Conservation (phyloP, 768 basidiomycete genomes). For the Solioccasus polychromus region DNA sequence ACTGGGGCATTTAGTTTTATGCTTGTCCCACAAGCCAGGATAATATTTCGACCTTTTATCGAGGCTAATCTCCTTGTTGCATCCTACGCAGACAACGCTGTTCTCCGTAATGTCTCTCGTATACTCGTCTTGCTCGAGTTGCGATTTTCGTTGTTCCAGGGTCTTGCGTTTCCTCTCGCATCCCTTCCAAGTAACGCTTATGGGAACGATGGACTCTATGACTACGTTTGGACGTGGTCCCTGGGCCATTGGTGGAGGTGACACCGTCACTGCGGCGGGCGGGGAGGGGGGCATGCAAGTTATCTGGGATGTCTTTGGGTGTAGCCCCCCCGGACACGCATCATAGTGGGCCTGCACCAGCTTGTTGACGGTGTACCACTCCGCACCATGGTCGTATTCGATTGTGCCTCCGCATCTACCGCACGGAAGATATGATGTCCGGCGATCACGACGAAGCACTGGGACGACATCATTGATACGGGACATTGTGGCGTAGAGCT, state of each 20-base stretch:
- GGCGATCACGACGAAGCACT: constrained; percentile 8
- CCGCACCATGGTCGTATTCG: constrained; percentile 25
- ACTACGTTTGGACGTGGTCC: constrained; percentile 1
- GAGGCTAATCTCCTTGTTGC: constrained; percentile 30
- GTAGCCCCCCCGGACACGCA: constrained; percentile 23
- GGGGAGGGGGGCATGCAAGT: constrained; percentile 12
- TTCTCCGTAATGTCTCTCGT: constrained; percentile 20
- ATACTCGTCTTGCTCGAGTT: constrained; percentile 31
- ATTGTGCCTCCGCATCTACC: constrained; percentile 25
- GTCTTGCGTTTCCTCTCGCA: constrained; percentile 30
- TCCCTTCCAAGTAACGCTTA: constrained; percentile 12
- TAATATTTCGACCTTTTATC: constrained; percentile 35
- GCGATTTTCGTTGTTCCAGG: constrained; percentile 23
- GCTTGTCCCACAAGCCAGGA: constrained; percentile 35
- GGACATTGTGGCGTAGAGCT: constrained; percentile 16
- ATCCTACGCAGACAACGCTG: constrained; percentile 30
- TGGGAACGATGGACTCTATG: neutral
- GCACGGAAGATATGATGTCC: constrained; percentile 24
- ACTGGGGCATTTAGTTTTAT: constrained; percentile 27
- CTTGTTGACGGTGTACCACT: constrained; percentile 26
- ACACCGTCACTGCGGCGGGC: constrained; percentile 7
- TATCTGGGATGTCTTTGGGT: constrained; percentile 10
- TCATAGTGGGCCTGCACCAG: constrained; percentile 28
- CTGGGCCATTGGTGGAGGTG: constrained; percentile 3
- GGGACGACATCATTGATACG: constrained; percentile 10